phyloP scores from a whole-genome alignment of 768 basidiomycete species.

The Trametes coccinea region DNA sequence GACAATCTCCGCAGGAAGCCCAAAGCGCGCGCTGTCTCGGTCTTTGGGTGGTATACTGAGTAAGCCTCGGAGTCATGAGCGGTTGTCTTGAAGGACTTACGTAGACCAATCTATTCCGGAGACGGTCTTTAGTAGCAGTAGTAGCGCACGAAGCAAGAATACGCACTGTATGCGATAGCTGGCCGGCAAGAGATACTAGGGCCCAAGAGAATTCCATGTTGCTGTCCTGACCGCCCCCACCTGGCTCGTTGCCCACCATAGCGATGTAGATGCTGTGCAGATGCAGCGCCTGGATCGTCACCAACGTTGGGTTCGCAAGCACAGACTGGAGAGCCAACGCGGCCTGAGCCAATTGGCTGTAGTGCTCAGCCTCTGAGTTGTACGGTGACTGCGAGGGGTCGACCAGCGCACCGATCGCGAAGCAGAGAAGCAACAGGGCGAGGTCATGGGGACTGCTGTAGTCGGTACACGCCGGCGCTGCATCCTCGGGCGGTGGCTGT shows the following conservation, averaged over 20 bases:
- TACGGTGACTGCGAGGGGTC: slow-evolving; percentile 34
- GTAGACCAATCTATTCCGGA: slow-evolving; percentile 40
- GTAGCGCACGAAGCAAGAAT: slow-evolving; percentile 22
- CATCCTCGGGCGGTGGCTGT: slow-evolving; percentile 26
- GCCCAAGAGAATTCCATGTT: slow-evolving; percentile 44
- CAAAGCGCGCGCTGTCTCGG: slow-evolving; percentile 69
- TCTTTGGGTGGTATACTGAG: slow-evolving; percentile 43
- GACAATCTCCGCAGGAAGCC: slow-evolving; percentile 58
- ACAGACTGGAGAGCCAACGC: slow-evolving; percentile 69
- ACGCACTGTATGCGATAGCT: slow-evolving; percentile 62
- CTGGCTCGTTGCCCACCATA: slow-evolving; percentile 63
- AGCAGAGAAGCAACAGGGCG: slow-evolving; percentile 34
- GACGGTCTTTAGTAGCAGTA: background rate
- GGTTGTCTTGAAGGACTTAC: slow-evolving; percentile 32
- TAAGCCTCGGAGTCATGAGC: background rate
- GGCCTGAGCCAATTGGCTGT: slow-evolving; percentile 62
- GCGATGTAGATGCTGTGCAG: slow-evolving; percentile 69
- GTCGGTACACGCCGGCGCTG: slow-evolving; percentile 26
- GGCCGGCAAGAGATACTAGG: slow-evolving; percentile 54
- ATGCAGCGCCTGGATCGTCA: slow-evolving; percentile 70
- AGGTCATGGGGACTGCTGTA: slow-evolving; percentile 40
- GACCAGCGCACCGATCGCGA: slow-evolving; percentile 34
- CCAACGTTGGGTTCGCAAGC: slow-evolving; percentile 68
- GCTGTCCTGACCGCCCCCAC: slow-evolving; percentile 47
- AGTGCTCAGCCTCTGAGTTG: slow-evolving; percentile 50